Evolutionary conservation across 2,329 filamentous ascomycete species (phyloP).

Genomic region (Calonectria hawksworthii): DNA sequence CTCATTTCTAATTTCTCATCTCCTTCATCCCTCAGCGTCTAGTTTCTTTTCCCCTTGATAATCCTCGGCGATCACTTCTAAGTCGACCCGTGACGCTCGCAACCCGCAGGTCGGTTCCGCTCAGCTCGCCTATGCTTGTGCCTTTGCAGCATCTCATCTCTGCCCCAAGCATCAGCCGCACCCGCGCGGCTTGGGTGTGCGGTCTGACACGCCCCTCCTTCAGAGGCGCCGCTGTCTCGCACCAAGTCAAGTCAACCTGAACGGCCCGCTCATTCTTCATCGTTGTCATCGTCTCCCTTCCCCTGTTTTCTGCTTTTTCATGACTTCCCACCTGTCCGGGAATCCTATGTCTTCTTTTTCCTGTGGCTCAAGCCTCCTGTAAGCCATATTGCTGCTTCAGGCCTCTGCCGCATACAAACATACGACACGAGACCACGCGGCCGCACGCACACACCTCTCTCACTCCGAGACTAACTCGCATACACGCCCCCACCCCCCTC

Average conservation of each 20-base stretch:
- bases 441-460: background rate
- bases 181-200: slow-evolving; percentile 3
- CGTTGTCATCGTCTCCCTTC: background rate
- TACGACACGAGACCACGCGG: slow-evolving; percentile 11
- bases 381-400: background rate
- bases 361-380: slow-evolving; percentile 16
- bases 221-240: slow-evolving; percentile 1
- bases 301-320: background rate
- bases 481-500: background rate
- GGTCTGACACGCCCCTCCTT: slow-evolving; percentile 11
- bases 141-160: background rate
- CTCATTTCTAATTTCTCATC: background rate
- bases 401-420: background rate
- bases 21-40: background rate
- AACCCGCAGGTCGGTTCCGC: slow-evolving; percentile 10
- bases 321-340: background rate
- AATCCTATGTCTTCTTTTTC: slow-evolving; percentile 4
- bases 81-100: background rate
- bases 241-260: background rate
- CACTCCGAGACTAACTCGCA: background rate
- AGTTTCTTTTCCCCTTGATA: background rate
- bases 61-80: background rate
- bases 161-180: background rate
- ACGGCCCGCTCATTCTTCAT: slow-evolving; percentile 20
- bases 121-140: background rate